Evolutionary conservation across 768 basidiomycete species (phyloP), one percentile per base, ranked within the genome.

Genomic region (Sarcomyxa edulis): DNA sequence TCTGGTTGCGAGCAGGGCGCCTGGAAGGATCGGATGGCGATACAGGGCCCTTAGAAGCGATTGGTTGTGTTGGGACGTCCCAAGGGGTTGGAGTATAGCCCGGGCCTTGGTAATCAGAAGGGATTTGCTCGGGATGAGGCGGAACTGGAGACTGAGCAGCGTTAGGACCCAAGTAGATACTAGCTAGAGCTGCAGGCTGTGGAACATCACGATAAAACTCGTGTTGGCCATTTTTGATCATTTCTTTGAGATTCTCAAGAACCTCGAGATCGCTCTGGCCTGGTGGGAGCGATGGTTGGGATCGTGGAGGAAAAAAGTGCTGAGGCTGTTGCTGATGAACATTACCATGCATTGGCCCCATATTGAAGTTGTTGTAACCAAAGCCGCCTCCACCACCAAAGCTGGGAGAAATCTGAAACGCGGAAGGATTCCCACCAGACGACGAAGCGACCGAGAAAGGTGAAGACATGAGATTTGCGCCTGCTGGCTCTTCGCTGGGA

Each of bases 171-270:
- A 75, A 60, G 59, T 84, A 88, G 40, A 84, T 60, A 33, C 64
- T 69, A 24, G 78, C 80, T 26, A 89, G 74, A 34, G 69, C 72
- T 11, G 66, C 67, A 20, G 84, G 86, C 43, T 78, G 71, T 18
- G 86, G 83, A 32, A 74, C 53, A 20, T 84, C 74, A 16, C 74
- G 72, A 55, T 76, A 89, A 48, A 78, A 66, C 39, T 83, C 76
- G 57, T 89, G 85, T 52, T 89, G 84, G 35, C 74, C 76, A 22
- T 66, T 69, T 52, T 78, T 81, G 59, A 89, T 88, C 39, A 73
- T 63, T 16, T 75, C 64, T 57, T 89, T 88, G 56, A 89, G 76
- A 40, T 77, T 77, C 60, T 87, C 77, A 43, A 89, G 71, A 22
- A 80, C 70, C 54, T 86, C 81, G 45, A 88, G 71, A 60, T 87